Evolutionary conservation across 2,329 filamentous ascomycete species (phyloP), one percentile per base, ranked within the genome.

Genomic region (Westerdykella sp.): DNA sequence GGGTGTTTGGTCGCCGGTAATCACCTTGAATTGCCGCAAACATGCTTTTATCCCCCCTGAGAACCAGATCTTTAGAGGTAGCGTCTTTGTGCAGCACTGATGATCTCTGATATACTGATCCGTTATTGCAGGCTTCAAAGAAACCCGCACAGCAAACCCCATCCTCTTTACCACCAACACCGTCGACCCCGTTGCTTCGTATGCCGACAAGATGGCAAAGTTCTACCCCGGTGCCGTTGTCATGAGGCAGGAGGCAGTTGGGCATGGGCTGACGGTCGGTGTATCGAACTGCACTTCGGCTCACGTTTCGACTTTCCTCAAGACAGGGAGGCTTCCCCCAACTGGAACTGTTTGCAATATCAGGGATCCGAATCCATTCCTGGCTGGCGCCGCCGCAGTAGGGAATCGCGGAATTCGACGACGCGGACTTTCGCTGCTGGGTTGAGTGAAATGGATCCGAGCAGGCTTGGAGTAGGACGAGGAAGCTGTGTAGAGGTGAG

Each of bases 121-220:
- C 32, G 16, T 37, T 5, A 2, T 11, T 15, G n/a, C 39, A 14
- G 49, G 45, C 34, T 47, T 46, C 32, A 41, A 41, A 10, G 10
- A 18, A 25, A 44, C 40, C 51, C 59, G 66, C 34, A 76, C 71
- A 3, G 60, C 69, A 2, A 69, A 73, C 48, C 77, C 77, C 0
- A 61, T 81, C 31, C 65, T 81, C 7, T 75, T 80, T 55, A 65
- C 77, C 11, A 72, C 70, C 14, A 79, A 76, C 52, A 71, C 68
- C 1, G 63, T 73, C 25, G 77, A 80, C 44, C 78, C 79, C 0
- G 74, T 80, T 1, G 79, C 76, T 7, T 13, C 30, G 30, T 65
- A 69, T 32, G 72, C 71, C 2, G 42, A 41, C 34, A 60, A 57
- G 39, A 63, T 63, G 59, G 55, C 57, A 1, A 47, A 40, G 10